Percentiles rank a stretch among this genome's conserved stretches.
Evolutionary conservation across 1,284 basidiomycete genomes (phyloP).

Genomic region (Austroboletus novae-zelandiae): DNA sequence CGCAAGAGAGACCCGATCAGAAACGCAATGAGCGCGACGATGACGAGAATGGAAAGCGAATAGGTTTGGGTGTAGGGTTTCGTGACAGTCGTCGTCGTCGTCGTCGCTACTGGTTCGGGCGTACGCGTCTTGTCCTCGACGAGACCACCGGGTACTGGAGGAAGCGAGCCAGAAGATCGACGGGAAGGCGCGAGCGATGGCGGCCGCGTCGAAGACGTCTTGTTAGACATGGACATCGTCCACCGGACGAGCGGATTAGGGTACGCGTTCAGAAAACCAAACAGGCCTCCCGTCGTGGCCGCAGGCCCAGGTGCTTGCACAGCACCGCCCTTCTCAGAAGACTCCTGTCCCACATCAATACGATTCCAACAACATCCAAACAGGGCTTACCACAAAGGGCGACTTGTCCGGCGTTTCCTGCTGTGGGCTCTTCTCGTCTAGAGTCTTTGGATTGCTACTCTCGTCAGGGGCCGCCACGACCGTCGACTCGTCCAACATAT

Average conservation of each 20-base stretch:
- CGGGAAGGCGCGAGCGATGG: constrained; percentile 26
- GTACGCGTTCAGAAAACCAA: constrained; percentile 47
- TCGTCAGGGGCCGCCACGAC: constrained; percentile 15
- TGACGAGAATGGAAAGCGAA: constrained; percentile 63
- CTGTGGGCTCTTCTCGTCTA: constrained; percentile 28
- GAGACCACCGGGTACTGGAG: constrained; percentile 23
- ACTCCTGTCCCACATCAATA: constrained; percentile 15
- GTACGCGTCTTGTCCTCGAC: constrained; percentile 13
- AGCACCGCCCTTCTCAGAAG: constrained; percentile 24
- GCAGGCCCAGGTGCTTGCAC: constrained; percentile 15
- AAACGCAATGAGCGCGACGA: constrained; percentile 86
- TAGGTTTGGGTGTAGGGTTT: constrained; percentile 26
- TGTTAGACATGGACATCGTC: constrained; percentile 16
- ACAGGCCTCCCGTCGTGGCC: constrained; percentile 31
- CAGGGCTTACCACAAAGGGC: constrained; percentile 16
- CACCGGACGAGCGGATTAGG: constrained; percentile 42
- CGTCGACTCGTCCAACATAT: constrained; percentile 46
- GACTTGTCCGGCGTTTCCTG: constrained; percentile 22
- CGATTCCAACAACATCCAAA: constrained; percentile 9
- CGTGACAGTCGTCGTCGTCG: not conserved
- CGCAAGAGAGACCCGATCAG: constrained; percentile 88
- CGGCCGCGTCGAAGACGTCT: constrained; percentile 7
- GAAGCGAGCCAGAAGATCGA: constrained; percentile 23
- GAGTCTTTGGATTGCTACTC: constrained; percentile 31
- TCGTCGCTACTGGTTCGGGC: not conserved